Base-by-base conservation (phyloP, 2,329 filamentous ascomycete genomes). In the Trichophyton rubrum region DNA sequence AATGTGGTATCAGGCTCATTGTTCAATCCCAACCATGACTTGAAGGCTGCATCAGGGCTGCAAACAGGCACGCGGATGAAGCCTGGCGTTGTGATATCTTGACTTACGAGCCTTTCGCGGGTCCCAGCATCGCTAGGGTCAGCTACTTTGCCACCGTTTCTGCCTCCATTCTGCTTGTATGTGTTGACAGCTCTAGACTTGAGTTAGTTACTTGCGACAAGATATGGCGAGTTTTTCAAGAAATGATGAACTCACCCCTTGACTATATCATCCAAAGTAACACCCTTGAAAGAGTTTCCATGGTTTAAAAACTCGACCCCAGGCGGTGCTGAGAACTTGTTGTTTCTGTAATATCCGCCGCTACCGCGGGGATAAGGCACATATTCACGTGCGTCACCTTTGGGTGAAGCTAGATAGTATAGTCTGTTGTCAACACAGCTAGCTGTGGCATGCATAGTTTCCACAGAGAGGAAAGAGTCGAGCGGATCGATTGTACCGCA, bases 21-120 rank as follows among this genome's bases (percentile, higher is more conserved):
- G 4, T 59, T 64, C 57, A 61, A 30, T 15, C 64, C 65, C 3
- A 71, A 57, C 73, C 73, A 77, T 24, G 68, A 66, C 61, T 67
- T 61, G 41, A 59, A 71, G 11, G 74, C 75, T 4, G 64, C 63
- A 7, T 71, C 67, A 33, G 69, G 62, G 58, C 67, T 70, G 67
- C 74, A 77, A 15, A 77, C 72, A 41, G 74, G 75, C 1, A 77
- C 66, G 6, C 66, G 68, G 45, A 76, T 67, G 61, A 70, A 70
- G 1, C 74, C 74, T 0, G 73, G 69, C 0, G 69, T 72, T 4
- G 68, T 72, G 45, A 75, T 59, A 60, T 74, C 69, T 33, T 61
- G 30, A 17, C 67, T 58, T 27, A 68, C 15, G 13, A 75, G 66
- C 24, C 66, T 58, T 6, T 63, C 17, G 7, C 68, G 40, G 43